These are phyloP conservation scores for Globisporangium middletonii DNA, from an alignment of 352 stramenopile species.

Conservation along the genomic window DNA sequence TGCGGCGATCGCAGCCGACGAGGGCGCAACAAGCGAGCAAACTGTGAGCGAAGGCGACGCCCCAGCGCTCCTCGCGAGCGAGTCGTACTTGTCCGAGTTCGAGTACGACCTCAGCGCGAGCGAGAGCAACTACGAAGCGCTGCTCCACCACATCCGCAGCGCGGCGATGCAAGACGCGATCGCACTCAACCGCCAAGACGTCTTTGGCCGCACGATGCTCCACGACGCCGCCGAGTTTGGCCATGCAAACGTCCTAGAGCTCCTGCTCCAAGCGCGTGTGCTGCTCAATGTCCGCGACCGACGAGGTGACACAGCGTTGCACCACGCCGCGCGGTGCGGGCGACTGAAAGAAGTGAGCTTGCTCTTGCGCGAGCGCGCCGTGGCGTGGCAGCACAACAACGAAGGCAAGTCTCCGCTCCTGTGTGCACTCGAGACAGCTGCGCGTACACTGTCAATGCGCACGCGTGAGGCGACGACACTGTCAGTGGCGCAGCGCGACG, in stretches of 20 bases:
- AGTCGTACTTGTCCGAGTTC: slow-evolving; percentile 46
- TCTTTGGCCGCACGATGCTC: slow-evolving; percentile 49
- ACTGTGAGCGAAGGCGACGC: neutral
- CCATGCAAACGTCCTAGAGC: slow-evolving; percentile 39
- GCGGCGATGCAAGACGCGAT: slow-evolving; percentile 31
- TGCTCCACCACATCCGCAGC: slow-evolving; percentile 44
- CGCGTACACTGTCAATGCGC: slow-evolving; percentile 4
- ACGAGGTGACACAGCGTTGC: slow-evolving; percentile 46
- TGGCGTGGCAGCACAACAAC: slow-evolving; percentile 31
- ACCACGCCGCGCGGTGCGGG: slow-evolving; percentile 41
- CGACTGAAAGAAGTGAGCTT: slow-evolving; percentile 47
- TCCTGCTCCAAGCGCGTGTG: slow-evolving; percentile 40
- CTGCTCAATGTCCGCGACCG: slow-evolving; percentile 32
- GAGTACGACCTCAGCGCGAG: slow-evolving; percentile 46
- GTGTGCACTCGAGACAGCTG: slow-evolving; percentile 42
- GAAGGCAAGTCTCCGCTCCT: slow-evolving; percentile 52
- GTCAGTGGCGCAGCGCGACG: neutral
- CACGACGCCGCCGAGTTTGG: slow-evolving; percentile 59
- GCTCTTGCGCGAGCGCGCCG: slow-evolving; percentile 36
- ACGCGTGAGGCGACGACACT: neutral
- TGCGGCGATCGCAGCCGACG: neutral
- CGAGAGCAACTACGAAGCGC: slow-evolving; percentile 52
- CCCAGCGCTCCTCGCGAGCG: slow-evolving; percentile 13
- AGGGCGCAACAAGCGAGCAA: neutral
- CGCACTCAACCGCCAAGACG: slow-evolving; percentile 42